Base-by-base conservation (phyloP, 1,284 basidiomycete genomes). In the Mycosarcoma maydis region DNA sequence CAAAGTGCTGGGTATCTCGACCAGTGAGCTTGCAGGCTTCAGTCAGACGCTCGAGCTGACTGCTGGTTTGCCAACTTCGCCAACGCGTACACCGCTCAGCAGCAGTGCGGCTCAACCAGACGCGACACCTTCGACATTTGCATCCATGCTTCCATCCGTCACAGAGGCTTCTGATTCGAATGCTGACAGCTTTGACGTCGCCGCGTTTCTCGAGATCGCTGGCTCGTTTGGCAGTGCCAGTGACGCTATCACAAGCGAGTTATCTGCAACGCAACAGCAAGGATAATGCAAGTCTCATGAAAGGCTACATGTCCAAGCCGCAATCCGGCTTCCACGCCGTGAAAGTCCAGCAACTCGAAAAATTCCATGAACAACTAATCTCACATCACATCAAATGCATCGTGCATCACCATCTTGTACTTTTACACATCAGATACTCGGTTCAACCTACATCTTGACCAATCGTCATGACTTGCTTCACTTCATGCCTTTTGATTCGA, bases 1-100 rank as follows among this genome's bases (percentile, higher is more conserved):
- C 54, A 58, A 57, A 17, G 54, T 67, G 7, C 58, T 71, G 6
- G 68, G 68, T 29, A 67, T 71, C 47, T 66, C 68, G 13, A 66
- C 58, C 17, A 53, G 38, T 36, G 67, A 70, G 19, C 42, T 70
- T 13, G 61, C 53, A 11, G 53, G 61, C 3, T 70, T 65, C 50
- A 65, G 61, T 29, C 60, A 65, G 46, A 56, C 61, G 7, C 47
- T 70, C 13, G 58, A 70, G 5, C 39, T 69, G 26, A 20, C 34
- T 22, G 11, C 17, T 30, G 34, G 30, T n/a, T 16, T 34, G 11
- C 6, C 32, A n/a, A 16, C 13, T 8, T 34, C 32, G 32, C 32
- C 32, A 6, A 6, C 16, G 13, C 43, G 5, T 36, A 22, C 11
- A 8, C 23, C 10, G 33, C 16, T 24, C 39, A 26, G 23, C 32